Base-by-base conservation (phyloP, 345 rosid genomes). In the Bruguiera sexangula region DNA sequence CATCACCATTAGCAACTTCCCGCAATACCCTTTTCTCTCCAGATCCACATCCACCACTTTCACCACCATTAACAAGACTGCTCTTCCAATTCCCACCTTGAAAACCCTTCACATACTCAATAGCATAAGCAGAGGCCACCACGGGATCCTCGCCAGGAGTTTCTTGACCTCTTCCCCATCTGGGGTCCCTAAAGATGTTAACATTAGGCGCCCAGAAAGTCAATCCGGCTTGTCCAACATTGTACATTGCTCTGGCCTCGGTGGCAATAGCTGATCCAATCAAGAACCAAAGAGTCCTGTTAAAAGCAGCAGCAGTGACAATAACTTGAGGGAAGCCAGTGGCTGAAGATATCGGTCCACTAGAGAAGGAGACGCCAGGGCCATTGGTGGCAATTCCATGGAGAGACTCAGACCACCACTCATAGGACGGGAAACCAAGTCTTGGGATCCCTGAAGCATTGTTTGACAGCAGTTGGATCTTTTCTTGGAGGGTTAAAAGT, bases 151-250 rank as follows among this genome's bases (percentile, higher is more conserved):
- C 98, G 2, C 98, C 96, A 2, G 96, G 95, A 78, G 91, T 91
- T 79, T 94, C 97, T 73, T 94, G 98, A 64, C 97, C 97, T 74
- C 98, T 86, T 1, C 98, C 97, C 98, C 98, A 91, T 63, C 98
- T 88, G 34, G 96, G 98, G 63, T 94, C 97, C 78, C 96, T 82
- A 66, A 89, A 94, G 66, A 94, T 80, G 48, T 91, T 94, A 48
- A 94, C 75, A 75, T 87, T 89, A 1, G 98, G 98, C 6, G 97
- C 98, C 98, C 98, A 89, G 69, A 80, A 91, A 1, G 96, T 89
- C 86, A 94, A 78, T 80, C 96, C 96, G 60, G 96, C 92, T 76
- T 91, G 97, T 5, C 97, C 95, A 31, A 67, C 81, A 36, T 89
- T 91, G 65, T 91, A 85, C 96, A 94, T 94, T 7, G 97, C 96